Evolutionary conservation across 495 filamentous ascomycete genomes (phyloP), one percentile per base, ranked within the genome.

Genomic region (Penicillium manginii): DNA sequence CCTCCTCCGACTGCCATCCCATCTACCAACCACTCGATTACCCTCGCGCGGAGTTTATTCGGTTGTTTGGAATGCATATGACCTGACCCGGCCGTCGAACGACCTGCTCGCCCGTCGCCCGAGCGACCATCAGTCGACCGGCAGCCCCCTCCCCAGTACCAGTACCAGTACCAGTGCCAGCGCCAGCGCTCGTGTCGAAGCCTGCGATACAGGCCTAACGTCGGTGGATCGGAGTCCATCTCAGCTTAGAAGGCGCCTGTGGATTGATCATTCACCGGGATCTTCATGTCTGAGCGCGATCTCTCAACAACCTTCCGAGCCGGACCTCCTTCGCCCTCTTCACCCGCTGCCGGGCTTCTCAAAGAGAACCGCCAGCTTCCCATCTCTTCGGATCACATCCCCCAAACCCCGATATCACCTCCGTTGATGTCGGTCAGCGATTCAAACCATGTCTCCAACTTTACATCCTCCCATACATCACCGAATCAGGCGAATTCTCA

Each of bases 361-460:
- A 81, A 81, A 68, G 76, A 73, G 66, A 75, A 56, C 56, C 62
- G 35, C 43, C 62, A 60, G 55, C 64, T 67, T n/a, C 62, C 53
- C 39, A 54, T 65, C 37, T 66, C 65, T 17, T 71, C 70, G 69
- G 73, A 78, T 57, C 70, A 72, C 40, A 71, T 70, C 39, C 78
- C 76, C 45, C 77, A 76, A 65, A 74, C 78, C 37, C 78, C 76
- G 65, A 73, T 70, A 71, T 79, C 78, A 26, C 77, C 78, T 78
- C 73, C 76, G 77, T 81, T 79, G 76, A 81, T 81, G 78, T 79
- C 77, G 73, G 76, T 80, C 68, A 75, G 73, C 68, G 73, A 78
- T 70, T 70, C 69, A 62, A 78, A 70, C 61, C 71, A 81, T 81
- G 78, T 72, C 73, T 71, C 72, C 68, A 71, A 72, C 65, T 68